These are phyloP conservation scores for Effrenium voratum DNA, from an alignment of 73 alveolate genomes.

Conservation along the genomic window DNA sequence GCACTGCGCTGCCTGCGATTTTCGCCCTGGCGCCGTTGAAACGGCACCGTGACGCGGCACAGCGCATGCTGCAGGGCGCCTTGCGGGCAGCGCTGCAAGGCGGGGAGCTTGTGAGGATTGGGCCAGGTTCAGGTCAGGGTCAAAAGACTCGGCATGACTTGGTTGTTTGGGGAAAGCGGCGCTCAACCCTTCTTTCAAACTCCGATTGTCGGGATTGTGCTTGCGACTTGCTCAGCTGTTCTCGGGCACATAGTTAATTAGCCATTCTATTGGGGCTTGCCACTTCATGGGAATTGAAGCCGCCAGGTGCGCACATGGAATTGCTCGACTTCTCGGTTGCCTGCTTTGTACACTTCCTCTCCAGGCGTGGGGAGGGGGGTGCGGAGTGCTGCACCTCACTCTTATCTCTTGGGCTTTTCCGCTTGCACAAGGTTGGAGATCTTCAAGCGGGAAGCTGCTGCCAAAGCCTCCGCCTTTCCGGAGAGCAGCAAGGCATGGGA, in stretches of 20 bases:
- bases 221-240: neutral
- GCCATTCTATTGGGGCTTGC: neutral
- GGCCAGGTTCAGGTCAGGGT: too few relatives aligned
- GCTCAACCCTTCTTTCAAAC: too few relatives aligned
- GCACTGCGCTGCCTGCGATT: slow-evolving; percentile 70
- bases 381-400: too few relatives aligned
- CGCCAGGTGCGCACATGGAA: slow-evolving; percentile 45
- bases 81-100: slow-evolving; percentile 80
- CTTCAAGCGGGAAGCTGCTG: slow-evolving; percentile 58
- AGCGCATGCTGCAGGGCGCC: slow-evolving; percentile 62
- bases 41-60: slow-evolving; percentile 73
- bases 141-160: too few relatives aligned
- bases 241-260: neutral
- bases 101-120: neutral
- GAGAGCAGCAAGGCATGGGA: slow-evolving; percentile 74
- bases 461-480: slow-evolving; percentile 22
- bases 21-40: slow-evolving; percentile 54
- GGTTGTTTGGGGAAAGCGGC: too few relatives aligned
- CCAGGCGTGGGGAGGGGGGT: neutral
- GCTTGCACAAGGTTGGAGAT: slow-evolving; percentile 12
- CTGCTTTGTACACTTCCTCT: slow-evolving; percentile 82
- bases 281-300: neutral
- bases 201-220: too few relatives aligned
- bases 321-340: slow-evolving; percentile 80
- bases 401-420: neutral